phyloP scores from a whole-genome alignment of 345 rosid species.

The Boechera divaricarpa region DNA sequence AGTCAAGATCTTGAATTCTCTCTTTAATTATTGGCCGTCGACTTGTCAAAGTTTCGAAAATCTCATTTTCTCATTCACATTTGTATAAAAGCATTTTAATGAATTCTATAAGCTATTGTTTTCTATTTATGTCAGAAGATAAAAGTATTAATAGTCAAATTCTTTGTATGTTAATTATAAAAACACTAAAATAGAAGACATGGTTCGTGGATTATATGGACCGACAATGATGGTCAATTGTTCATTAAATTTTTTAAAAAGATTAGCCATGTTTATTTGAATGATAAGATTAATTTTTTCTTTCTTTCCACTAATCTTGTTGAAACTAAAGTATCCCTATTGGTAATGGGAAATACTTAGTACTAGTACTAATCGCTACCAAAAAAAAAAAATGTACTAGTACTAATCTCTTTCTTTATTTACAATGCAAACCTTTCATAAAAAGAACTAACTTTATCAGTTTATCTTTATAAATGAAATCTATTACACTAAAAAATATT shows the following conservation, averaged over 20 bases:
- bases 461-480: too few species aligned
- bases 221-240: neutral
- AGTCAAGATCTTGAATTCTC: slow-evolving; percentile 17
- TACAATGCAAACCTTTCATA: neutral
- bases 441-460: neutral
- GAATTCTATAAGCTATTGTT: neutral
- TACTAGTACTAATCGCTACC: too few species aligned
- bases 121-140: neutral
- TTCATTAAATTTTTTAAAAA: neutral
- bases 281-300: neutral
- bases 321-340: too few species aligned
- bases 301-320: neutral
- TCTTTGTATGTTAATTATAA: neutral
- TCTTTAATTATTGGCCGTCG: neutral
- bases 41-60: neutral
- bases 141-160: neutral
- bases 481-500: too few species aligned
- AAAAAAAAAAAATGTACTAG: too few species aligned
- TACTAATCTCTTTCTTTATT: too few species aligned
- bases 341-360: neutral
- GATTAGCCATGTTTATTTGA: neutral
- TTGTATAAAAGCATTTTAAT: neutral
- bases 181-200: neutral
- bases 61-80: neutral
- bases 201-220: neutral